Evolutionary conservation across 257 asterid species (phyloP), one percentile per base, ranked within the genome.

Genomic region (Solanum paucissectum): DNA sequence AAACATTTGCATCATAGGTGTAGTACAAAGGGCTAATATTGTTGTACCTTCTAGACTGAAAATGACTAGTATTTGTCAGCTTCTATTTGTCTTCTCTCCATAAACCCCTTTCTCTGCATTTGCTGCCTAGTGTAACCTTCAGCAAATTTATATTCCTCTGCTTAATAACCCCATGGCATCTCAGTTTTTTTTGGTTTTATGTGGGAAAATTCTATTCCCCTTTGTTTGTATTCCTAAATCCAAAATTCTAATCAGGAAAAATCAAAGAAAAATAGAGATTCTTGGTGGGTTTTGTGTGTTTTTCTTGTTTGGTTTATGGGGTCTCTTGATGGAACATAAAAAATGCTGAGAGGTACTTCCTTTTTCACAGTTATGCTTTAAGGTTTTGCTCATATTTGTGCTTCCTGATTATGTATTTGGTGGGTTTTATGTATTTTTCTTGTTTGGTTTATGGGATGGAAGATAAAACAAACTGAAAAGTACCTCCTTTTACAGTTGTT

Each of bases 71-170:
- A 58, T 69, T 72, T 83, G 92, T 90, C 87, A 89, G 83, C 83
- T 81, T 89, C 88, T 92, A 83, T 90, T 77, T 94, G 98, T 93
- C 93, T 81, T 42, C 29, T 75, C 71, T 83, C 68, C 62, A 2
- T 76, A 38, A 76, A 69, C 11, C 14, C 14, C 27, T 29, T 81
- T 37, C 86, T 8, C 25, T 87, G 27, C 79, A 86, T 90, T 36
- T 88, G 86, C 76, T 92, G 90, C 92, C 87, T 85, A 85, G 82
- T 90, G 91, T 86, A 77, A 52, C 88, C 87, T 82, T 84, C 86
- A 85, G 87, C 84, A 84, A 20, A 40, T 60, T 83, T 86, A 75
- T 68, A 42, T 40, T 40, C 58, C 6, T 73, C 40, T 73, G 49
- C 83, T 84, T 12, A 60, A 8, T 23, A 85, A 76, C 2, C 5